A percentile compares a stretch with the other conserved stretches of the same genome.
Conservation (phyloP, 1,284 basidiomycete species). For the Rhodotorula glutinis region DNA sequence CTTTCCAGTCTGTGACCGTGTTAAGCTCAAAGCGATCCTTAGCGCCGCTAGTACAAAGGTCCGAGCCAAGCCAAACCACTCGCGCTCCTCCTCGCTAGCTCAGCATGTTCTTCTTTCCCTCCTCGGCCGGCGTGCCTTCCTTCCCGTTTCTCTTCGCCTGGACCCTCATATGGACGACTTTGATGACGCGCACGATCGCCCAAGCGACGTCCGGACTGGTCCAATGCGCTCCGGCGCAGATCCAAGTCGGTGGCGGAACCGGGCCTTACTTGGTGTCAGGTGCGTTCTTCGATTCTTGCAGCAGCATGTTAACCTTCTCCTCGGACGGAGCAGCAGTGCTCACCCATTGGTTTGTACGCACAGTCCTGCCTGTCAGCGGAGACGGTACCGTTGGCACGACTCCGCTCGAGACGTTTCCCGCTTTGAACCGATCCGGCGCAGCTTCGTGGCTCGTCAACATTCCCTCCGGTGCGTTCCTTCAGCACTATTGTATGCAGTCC, state of each 20-base stretch:
- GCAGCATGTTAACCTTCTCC: fast-evolving
- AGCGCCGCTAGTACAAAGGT: too few relatives aligned
- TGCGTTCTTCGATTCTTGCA: not conserved
- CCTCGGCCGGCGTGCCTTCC: too few relatives aligned
- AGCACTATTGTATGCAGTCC: too few relatives aligned
- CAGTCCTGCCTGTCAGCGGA: not conserved
- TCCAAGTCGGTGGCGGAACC: slow-evolving; percentile 7
- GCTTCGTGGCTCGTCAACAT: slow-evolving; percentile 12
- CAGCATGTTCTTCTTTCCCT: too few relatives aligned
- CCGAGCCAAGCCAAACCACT: too few relatives aligned
- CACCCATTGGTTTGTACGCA: too few relatives aligned
- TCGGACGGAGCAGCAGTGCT: too few relatives aligned
- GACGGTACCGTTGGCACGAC: not conserved
- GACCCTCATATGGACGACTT: too few relatives aligned
- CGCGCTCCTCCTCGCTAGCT: too few relatives aligned
- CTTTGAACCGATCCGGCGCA: not conserved
- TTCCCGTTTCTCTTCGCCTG: too few relatives aligned
- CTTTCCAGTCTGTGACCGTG: too few relatives aligned
- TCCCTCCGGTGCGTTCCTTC: not conserved
- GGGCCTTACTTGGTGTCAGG: slow-evolving; percentile 16
- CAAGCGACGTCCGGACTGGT: slow-evolving; percentile 2
- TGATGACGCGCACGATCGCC: not conserved
- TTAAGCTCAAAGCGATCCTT: too few relatives aligned
- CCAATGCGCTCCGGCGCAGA: slow-evolving; percentile 3
- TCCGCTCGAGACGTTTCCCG: slow-evolving; percentile 9